Conservation (phyloP, 768 basidiomycete species). For the Thelephora ganbajun region DNA sequence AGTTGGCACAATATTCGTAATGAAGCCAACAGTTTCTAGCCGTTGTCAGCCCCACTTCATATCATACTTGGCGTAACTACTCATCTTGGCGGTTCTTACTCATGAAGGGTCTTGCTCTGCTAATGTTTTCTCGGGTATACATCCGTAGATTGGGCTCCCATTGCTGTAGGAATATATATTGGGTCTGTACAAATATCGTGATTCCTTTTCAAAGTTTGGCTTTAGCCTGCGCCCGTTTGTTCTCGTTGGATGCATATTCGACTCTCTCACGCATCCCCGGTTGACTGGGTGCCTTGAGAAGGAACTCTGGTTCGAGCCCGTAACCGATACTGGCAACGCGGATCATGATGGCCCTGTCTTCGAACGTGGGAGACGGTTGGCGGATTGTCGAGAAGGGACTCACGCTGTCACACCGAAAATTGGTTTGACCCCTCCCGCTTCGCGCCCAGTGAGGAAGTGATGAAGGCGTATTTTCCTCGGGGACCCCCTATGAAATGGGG, state of each 20-base stretch:
- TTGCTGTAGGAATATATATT: too few species aligned
- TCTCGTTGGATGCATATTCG: conserved; percentile 16
- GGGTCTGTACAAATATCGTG: too few species aligned
- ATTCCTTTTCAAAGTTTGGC: too few species aligned
- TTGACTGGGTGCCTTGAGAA: conserved; percentile 28
- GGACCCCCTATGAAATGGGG: conserved; percentile 19
- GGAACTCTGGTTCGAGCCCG: conserved; percentile 29
- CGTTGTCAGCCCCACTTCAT: not conserved
- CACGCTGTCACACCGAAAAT: conserved; percentile 82
- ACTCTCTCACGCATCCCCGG: conserved; percentile 27
- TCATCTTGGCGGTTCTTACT: too few species aligned
- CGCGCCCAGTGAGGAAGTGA: conserved; percentile 75
- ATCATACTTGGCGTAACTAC: not conserved
- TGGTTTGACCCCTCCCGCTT: conserved; percentile 77
- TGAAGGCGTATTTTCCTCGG: conserved; percentile 43
- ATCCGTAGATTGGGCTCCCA: too few species aligned
- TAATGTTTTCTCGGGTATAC: too few species aligned
- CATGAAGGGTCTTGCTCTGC: too few species aligned
- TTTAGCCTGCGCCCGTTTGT: too few species aligned
- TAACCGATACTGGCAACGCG: conserved; percentile 36
- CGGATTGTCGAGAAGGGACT: conserved; percentile 16
- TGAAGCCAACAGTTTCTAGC: not conserved
- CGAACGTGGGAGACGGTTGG: not conserved
- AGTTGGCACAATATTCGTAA: not conserved
- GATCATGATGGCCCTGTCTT: conserved; percentile 35